A percentile compares a stretch with the other conserved stretches of the same genome.
Evolutionary conservation across 345 rosid species (phyloP).

Genomic region (Sonneratia alba): DNA sequence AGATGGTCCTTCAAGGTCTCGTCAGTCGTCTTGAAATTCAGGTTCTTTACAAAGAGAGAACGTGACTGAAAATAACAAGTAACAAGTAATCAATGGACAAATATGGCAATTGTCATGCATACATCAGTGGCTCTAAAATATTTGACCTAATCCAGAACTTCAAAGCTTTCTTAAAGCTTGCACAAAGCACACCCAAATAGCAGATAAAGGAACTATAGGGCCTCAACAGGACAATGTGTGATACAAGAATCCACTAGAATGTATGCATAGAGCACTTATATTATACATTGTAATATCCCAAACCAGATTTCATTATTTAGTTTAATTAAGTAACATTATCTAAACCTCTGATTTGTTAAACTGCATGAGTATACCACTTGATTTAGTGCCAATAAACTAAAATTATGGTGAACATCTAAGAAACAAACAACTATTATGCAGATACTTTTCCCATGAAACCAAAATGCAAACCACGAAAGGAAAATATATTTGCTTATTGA

Average conservation of each 20-base stretch:
- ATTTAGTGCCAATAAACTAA: not conserved
- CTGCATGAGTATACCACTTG: not conserved
- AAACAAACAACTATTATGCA: not conserved
- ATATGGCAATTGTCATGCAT: not conserved
- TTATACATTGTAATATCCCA: not conserved
- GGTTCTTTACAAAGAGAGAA: constrained; percentile 76
- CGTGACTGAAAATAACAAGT: constrained; percentile 52
- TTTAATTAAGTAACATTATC: not conserved
- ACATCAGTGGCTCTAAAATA: not conserved
- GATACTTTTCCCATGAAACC: not conserved
- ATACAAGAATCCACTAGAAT: not conserved
- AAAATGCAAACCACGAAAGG: not conserved
- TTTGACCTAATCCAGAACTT: not conserved
- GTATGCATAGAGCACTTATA: not conserved
- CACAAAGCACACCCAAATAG: not conserved
- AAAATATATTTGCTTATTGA: not conserved
- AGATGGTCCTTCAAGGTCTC: constrained; percentile 70
- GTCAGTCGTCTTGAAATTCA: constrained; percentile 84
- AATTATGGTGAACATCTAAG: not conserved
- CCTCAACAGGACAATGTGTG: not conserved
- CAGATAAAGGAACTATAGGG: not conserved
- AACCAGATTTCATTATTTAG: not conserved
- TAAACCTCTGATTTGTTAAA: not conserved
- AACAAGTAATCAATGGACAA: constrained; percentile 8
- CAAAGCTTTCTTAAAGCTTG: not conserved